Evolutionary conservation across 306 rosid genomes (phyloP).

Genomic region (Malus sylvestris): DNA sequence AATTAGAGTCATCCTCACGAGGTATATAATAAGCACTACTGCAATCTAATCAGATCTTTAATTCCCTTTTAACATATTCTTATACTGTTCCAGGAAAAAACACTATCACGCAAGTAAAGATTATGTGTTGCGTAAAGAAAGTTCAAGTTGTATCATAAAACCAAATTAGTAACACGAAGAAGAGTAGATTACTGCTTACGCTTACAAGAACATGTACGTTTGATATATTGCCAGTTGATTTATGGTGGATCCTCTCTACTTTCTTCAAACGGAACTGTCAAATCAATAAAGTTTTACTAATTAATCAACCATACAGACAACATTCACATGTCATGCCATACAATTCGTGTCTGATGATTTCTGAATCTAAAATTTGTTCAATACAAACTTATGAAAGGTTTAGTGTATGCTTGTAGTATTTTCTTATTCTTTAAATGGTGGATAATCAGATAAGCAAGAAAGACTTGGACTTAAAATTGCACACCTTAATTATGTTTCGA

Average conservation of each 20-base stretch:
- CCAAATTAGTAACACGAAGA: no score
- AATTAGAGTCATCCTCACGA: constrained; percentile 16
- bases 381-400: background rate
- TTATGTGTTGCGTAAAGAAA: background rate
- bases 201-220: no score
- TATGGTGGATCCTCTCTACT: no score
- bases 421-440: background rate
- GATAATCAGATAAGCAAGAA: no score
- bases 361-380: no score
- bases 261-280: background rate
- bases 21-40: background rate
- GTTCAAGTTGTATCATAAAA: background rate
- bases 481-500: background rate
- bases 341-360: no score
- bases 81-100: background rate
- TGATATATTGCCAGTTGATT: no score
- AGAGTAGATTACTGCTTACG: no score
- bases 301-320: background rate
- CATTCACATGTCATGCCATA: background rate
- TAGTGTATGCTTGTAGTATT: background rate
- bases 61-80: background rate
- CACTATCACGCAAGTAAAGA: no score
- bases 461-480: no score
- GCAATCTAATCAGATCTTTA: background rate
- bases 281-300: no score